Evolutionary conservation across 108 stramenopile species (phyloP).

Genomic region (Nitzschia sp.): DNA sequence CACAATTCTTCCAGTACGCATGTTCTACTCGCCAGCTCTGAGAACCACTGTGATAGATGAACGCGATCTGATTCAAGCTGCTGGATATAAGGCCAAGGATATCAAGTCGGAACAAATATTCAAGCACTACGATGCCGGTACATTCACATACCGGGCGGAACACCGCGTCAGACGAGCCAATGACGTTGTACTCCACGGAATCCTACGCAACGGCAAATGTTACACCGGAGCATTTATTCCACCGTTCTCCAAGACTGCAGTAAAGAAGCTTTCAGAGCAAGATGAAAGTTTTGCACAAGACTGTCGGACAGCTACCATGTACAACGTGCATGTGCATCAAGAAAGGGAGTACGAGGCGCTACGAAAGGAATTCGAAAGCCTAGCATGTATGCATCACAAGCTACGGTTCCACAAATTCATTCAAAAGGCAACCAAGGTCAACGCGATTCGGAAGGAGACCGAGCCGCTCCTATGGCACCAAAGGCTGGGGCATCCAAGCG

Average conservation of each 20-base stretch:
- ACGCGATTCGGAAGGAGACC: background rate
- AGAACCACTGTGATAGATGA: background rate
- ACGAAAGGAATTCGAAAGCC: background rate
- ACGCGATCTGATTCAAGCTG: background rate
- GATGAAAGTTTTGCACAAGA: background rate
- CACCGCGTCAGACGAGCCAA: background rate
- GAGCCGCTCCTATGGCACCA: no score
- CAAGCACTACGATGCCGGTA: background rate
- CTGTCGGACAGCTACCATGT: background rate
- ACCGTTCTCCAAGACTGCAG: background rate
- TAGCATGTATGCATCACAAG: background rate
- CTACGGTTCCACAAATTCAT: background rate
- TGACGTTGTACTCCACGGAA: no score
- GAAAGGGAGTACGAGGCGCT: background rate
- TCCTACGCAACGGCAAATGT: no score
- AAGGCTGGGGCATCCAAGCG: slow-evolving; percentile 21
- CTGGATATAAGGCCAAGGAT: background rate
- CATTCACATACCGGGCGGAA: background rate
- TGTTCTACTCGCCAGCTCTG: background rate
- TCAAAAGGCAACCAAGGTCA: background rate
- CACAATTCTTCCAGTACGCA: background rate
- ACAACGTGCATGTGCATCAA: background rate
- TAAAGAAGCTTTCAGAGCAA: background rate
- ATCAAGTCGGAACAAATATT: background rate
- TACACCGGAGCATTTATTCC: background rate